These are phyloP conservation scores for Metschnikowia gelsemii DNA, from an alignment of 805 yeast species.

Conservation along the genomic window DNA sequence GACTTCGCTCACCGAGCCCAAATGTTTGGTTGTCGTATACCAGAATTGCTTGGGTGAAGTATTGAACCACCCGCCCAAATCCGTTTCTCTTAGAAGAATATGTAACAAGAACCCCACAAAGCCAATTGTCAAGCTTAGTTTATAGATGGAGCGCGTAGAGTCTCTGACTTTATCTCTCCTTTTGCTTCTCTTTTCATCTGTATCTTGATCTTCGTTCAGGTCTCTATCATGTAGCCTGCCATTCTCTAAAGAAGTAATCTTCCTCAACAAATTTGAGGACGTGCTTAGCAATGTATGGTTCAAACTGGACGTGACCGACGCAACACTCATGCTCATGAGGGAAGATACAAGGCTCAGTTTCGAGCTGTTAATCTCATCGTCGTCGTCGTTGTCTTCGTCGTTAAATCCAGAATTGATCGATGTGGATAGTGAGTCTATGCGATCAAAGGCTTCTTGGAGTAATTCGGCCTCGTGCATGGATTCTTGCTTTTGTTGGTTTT, in stretches of 20 bases:
- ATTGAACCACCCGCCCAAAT: conserved; percentile 4
- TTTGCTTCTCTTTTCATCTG: too few relatives aligned
- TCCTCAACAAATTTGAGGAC: conserved; percentile 33
- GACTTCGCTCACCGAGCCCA: background rate
- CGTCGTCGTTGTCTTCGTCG: conserved; percentile 19
- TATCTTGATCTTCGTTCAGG: too few relatives aligned
- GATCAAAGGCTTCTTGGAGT: conserved; percentile 24
- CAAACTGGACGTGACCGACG: conserved; percentile 30
- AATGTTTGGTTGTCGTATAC: background rate
- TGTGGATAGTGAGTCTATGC: conserved; percentile 26
- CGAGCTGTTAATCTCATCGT: too few relatives aligned
- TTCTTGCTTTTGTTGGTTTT: conserved; percentile 33
- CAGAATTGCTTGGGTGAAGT: background rate
- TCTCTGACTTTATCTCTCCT: conserved; percentile 4
- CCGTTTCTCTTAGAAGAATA: conserved; percentile 28
- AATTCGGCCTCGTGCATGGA: conserved; percentile 26
- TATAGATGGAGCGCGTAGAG: conserved; percentile 23
- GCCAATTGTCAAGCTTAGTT: conserved; percentile 39
- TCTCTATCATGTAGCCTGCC: too few relatives aligned
- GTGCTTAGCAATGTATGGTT: conserved; percentile 28
- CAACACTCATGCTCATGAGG: conserved; percentile 29
- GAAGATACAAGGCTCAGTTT: conserved; percentile 35
- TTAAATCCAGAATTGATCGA: conserved; percentile 20
- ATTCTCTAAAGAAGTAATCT: conserved; percentile 22
- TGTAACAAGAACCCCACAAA: conserved; percentile 40